Base-by-base conservation (phyloP, 2,329 filamentous ascomycete genomes). In the Exophiala calicioides region DNA sequence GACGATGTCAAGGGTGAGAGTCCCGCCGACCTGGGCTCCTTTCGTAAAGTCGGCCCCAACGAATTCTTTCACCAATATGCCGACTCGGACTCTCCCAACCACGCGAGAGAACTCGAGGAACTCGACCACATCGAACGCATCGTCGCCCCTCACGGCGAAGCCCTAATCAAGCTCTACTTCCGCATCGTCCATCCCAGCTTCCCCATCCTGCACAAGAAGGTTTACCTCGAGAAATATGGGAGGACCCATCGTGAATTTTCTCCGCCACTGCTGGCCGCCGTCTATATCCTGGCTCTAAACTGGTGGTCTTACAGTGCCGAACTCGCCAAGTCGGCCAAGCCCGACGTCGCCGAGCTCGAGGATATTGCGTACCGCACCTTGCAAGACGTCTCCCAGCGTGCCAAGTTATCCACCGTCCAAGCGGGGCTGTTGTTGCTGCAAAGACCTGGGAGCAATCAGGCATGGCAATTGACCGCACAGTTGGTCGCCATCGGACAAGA, bases 251-350 rank as follows among this genome's bases (percentile, higher is more conserved):
- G 80, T 43, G 83, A 87, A 57, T 87, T 91, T 61, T 84, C 86
- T 10, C 86, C 88, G 1, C 80, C 86, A 8, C 72, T 93, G 19
- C 74, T 94, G 12, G 87, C 86, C 23, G 86, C 86, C 42, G 83
- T 94, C n/a, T 74, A 95, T 61, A 81, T 95, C 18, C 73, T 95
- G 18, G 88, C 90, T 6, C 79, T 94, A 60, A 90, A 91, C 65
- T 95, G 90, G 84, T 93, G 90, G 83, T 82, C 88, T 59, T 93
- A 65, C 19, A 68, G 73, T 44, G 48, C 55, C 1, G 57, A 61
- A 37, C 49, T 62, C 9, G 47, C 56, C 5, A 44, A 53, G 19
- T 47, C 46, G 29, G 38, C 42, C 13, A 60, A 60, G 47, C 58
- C 58, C 19, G 54, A 62, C 55, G 53, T 61, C 16, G 45, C 34